Conservation (phyloP, 2,329 filamentous ascomycete genomes). For the Epichloe sibirici region DNA sequence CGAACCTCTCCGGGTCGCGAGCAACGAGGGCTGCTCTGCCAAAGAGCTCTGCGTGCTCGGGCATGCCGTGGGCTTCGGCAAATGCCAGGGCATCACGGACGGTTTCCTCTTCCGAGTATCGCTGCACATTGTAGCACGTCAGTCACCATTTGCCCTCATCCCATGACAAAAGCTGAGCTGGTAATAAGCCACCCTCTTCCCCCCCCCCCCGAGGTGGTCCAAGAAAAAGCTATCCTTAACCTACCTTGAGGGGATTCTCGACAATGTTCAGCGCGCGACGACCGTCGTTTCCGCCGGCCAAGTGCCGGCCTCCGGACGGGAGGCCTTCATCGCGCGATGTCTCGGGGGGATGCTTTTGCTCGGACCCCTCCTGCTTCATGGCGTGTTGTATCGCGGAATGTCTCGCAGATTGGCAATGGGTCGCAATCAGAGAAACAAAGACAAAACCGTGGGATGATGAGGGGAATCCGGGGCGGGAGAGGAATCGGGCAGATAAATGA, state of each 20-base stretch:
- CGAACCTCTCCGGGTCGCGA: conserved; percentile 14
- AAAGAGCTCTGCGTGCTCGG: conserved; percentile 30
- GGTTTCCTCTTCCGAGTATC: conserved; percentile 12
- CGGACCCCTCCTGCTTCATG: no score
- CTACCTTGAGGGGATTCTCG: conserved; percentile 20
- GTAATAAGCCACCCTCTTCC: no score
- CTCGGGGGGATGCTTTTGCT: neutral
- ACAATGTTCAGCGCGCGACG: conserved; percentile 20
- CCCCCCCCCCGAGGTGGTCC: neutral
- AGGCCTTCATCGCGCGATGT: conserved; percentile 6
- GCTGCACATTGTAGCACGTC: conserved; percentile 5
- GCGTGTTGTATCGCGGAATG: no score
- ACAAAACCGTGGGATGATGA: no score
- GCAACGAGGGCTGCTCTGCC: conserved; percentile 17
- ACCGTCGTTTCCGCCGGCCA: neutral
- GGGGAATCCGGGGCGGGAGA: neutral
- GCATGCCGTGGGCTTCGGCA: conserved; percentile 32
- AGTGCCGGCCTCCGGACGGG: neutral
- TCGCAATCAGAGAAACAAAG: no score
- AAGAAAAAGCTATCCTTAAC: neutral
- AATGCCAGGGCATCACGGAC: conserved; percentile 33
- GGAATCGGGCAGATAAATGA: neutral
- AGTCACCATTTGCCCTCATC: neutral
- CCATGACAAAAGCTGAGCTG: neutral
- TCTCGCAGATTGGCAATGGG: no score